Evolutionary conservation across 495 filamentous ascomycete species (phyloP).

Genomic region (Penicillium flavigenum): DNA sequence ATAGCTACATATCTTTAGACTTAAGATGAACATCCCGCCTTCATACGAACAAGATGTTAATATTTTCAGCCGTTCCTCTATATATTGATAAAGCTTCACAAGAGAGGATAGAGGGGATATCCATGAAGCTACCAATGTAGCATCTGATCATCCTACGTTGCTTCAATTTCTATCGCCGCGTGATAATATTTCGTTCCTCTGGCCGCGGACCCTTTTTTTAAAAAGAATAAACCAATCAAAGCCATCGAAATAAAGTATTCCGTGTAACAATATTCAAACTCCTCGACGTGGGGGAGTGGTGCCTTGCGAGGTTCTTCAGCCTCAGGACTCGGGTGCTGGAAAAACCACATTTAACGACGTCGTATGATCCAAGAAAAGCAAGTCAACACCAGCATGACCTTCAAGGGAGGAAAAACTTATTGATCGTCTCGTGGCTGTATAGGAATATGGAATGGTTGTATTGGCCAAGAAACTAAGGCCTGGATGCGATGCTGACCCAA

Average conservation of each 20-base stretch:
- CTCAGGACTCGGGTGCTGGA: neutral
- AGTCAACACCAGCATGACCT: neutral
- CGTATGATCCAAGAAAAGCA: neutral
- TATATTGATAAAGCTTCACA: too few relatives aligned
- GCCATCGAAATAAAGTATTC: neutral
- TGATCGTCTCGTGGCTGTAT: neutral
- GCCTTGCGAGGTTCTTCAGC: constrained; percentile 1
- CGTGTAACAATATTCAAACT: neutral
- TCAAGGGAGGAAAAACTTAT: neutral
- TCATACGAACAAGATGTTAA: too few relatives aligned
- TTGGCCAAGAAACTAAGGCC: neutral
- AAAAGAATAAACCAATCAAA: neutral
- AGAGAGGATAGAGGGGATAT: neutral
- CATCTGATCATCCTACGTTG: neutral
- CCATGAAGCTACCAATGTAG: neutral
- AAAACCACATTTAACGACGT: neutral
- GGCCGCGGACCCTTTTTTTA: neutral
- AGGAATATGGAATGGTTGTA: neutral
- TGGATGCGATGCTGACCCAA: neutral
- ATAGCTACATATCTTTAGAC: too few relatives aligned
- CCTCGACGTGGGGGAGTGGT: neutral
- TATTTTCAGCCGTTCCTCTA: too few relatives aligned
- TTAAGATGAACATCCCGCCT: too few relatives aligned
- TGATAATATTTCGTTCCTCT: neutral
- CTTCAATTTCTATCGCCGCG: neutral